Conservation (phyloP, 129 eudicot genomes). For the Mikania micrantha region DNA sequence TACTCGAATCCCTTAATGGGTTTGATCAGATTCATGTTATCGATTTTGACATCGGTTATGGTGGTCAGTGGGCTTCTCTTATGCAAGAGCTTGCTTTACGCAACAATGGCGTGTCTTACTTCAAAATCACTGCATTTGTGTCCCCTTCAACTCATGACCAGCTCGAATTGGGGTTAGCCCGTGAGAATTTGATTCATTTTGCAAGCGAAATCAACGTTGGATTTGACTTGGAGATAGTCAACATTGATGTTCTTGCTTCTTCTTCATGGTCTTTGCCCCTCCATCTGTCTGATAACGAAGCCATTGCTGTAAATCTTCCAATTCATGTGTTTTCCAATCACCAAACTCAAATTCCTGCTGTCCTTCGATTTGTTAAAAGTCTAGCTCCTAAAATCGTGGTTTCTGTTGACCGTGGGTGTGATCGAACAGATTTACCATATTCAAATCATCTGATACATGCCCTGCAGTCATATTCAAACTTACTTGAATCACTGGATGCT, state of each 20-base stretch:
- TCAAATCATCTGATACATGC: conserved; percentile 72
- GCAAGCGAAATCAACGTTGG: conserved; percentile 62
- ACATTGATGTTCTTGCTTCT: conserved; percentile 53
- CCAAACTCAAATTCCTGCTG: conserved; percentile 40
- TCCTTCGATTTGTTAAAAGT: conserved; percentile 64
- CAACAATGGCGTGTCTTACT: conserved; percentile 45
- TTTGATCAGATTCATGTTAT: conserved; percentile 62
- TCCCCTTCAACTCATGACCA: conserved; percentile 69
- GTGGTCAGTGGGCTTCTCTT: conserved; percentile 97
- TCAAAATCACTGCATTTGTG: conserved; percentile 79
- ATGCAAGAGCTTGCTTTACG: conserved; percentile 90
- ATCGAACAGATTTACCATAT: conserved; percentile 70
- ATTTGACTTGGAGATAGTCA: conserved; percentile 63
- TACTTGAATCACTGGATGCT: conserved; percentile 85
- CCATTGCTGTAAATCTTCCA: conserved; percentile 82
- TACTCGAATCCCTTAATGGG: conserved; percentile 68
- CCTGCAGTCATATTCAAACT: conserved; percentile 62
- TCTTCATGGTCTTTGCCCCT: conserved; percentile 55
- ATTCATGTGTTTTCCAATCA: conserved; percentile 43
- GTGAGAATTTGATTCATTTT: conserved; percentile 71
- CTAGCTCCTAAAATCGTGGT: conserved; percentile 69
- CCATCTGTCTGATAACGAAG: conserved; percentile 50
- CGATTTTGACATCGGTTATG: conserved; percentile 87
- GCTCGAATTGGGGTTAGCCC: conserved; percentile 64
- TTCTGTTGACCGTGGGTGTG: conserved; percentile 81